These are phyloP conservation scores for Cladophialophora psammophila DNA, from an alignment of 2,329 filamentous ascomycete species.

Conservation along the genomic window DNA sequence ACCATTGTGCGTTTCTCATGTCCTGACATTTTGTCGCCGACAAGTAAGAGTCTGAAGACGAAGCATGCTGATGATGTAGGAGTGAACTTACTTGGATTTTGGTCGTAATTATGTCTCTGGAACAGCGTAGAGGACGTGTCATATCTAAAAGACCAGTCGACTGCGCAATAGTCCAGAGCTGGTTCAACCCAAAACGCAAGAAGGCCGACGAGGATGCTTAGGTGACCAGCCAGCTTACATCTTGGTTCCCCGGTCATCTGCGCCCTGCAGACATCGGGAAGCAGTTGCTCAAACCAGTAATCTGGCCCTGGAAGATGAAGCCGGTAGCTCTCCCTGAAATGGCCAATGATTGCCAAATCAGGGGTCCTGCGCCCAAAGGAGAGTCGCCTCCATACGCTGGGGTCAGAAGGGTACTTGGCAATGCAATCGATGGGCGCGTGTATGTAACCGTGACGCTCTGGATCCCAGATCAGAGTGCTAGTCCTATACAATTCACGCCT, in stretches of 20 bases:
- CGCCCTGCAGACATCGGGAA: slow-evolving; percentile 17
- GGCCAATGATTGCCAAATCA: slow-evolving; percentile 18
- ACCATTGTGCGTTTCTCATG: slow-evolving; percentile 17
- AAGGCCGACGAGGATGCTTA: slow-evolving; percentile 28
- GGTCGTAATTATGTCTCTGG: background rate
- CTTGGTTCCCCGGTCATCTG: background rate
- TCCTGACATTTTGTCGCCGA: slow-evolving; percentile 9
- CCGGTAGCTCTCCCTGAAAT: background rate
- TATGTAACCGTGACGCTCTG: slow-evolving; percentile 27
- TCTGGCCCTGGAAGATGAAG: slow-evolving; percentile 24
- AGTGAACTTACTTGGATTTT: slow-evolving; percentile 20
- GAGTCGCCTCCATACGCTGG: slow-evolving; percentile 23
- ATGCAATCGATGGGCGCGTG: slow-evolving; percentile 24
- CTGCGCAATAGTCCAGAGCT: background rate
- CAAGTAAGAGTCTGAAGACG: background rate
- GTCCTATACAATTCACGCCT: background rate
- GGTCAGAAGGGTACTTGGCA: background rate
- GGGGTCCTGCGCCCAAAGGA: slow-evolving; percentile 7
- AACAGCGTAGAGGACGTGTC: slow-evolving; percentile 17
- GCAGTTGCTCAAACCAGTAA: slow-evolving; percentile 28
- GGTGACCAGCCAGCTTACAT: slow-evolving; percentile 28
- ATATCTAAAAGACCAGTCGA: slow-evolving; percentile 24
- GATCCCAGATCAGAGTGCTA: slow-evolving; percentile 29
- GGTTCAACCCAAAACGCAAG: slow-evolving; percentile 17
- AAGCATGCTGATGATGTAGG: background rate